Percentiles rank a stretch among this genome's conserved stretches.
These are phyloP conservation scores for Moesziomyces sp. DNA, from an alignment of 1,284 basidiomycete species.

Conservation along the genomic window DNA sequence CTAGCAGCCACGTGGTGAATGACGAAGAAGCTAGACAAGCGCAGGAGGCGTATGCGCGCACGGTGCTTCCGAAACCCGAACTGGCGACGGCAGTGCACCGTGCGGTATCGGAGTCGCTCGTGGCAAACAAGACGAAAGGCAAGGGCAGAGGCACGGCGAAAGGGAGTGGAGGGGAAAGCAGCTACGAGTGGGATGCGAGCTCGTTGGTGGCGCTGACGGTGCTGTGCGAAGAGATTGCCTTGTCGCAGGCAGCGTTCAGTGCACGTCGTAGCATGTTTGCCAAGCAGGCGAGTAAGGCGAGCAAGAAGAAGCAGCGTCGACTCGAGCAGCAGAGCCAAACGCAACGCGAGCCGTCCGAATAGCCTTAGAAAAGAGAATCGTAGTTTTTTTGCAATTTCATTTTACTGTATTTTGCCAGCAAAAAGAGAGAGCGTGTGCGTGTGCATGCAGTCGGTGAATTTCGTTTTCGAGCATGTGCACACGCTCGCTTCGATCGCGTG, in stretches of 20 bases:
- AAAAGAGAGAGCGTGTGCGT: no score
- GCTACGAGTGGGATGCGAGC: constrained; percentile 19
- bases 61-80: constrained; percentile 1
- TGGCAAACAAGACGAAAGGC: background rate
- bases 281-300: constrained; percentile 10
- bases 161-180: background rate
- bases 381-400: no score
- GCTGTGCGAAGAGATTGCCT: constrained; percentile 28
- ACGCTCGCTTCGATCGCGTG: no score
- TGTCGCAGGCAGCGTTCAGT: constrained; percentile 27
- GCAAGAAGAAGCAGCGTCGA: background rate
- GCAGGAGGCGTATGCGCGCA: background rate
- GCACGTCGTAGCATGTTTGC: constrained; percentile 34
- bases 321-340: background rate
- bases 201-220: constrained; percentile 24
- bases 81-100: constrained; percentile 12
- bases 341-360: no score
- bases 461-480: no score
- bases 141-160: no score
- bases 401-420: no score
- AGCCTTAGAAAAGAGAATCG: no score
- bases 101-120: constrained; percentile 5
- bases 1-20: background rate
- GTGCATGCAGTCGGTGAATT: no score
- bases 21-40: no score